Evolutionary conservation across 1,284 basidiomycete genomes (phyloP), one percentile per base, ranked within the genome.

Genomic region (Ceratobasidium sp.): DNA sequence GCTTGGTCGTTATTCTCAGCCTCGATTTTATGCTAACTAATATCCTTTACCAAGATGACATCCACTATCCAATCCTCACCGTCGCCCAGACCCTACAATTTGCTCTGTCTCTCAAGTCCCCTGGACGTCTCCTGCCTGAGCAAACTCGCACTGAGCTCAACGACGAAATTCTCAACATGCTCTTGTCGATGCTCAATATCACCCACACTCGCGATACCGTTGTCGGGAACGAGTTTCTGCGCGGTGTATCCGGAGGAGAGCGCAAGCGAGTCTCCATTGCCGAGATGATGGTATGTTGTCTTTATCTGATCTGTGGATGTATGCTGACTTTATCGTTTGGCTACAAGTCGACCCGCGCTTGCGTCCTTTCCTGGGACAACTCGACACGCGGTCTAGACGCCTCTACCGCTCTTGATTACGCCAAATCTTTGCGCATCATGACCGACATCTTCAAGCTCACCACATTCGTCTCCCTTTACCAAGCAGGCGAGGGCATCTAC

Each of bases 261-360:
- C 84, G 90, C 49, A 91, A 91, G 85, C 89, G 90, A 79, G 90
- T 91, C 40, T 89, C 88, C 10, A 89, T 92, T 76, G 87, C 89
- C 51, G 91, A 92, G 83, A 88, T 88, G 84, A 86, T 89, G 82
- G 86, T 49, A 49, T 18, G 46, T 49, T 18, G 46, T 18, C 46
- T 18, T 9, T 1, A 10, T 49, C 18, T 12, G 46, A 49, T 49
- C 10, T 49, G 46, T 49, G 46, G 18, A 49, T 49, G 18, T 49
- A 18, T 49, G 46, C 46, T 49, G 9, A 49, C 46, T 18, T 1
- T 49, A 49, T 49, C 46, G 4, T 49, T 18, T 18, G 46, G 46
- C 9, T 49, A 12, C 67, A 80, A 33, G 51, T 77, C 81, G 23
- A 82, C 80, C 40, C 80, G 73, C 78, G 68, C 75, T 76, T 82